Percentiles rank a stretch among this genome's conserved stretches.
Evolutionary conservation across 306 rosid genomes (phyloP).

Genomic region (Senna siamea): DNA sequence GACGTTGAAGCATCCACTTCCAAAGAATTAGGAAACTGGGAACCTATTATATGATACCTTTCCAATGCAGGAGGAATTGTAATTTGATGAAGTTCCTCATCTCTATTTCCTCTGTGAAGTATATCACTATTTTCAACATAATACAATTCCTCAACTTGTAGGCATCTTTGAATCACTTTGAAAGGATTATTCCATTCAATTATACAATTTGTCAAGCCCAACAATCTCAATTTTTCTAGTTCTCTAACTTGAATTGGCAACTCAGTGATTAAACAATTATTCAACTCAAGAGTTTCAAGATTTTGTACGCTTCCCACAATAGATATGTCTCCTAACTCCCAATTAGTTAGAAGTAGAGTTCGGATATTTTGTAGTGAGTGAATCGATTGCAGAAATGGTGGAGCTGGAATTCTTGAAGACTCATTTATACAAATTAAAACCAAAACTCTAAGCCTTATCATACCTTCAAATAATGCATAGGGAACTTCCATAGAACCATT

Average conservation of each 20-base stretch:
- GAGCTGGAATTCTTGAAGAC: background rate
- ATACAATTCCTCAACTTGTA: slow-evolving; percentile 31
- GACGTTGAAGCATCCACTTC: background rate
- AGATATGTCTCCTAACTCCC: slow-evolving; percentile 1
- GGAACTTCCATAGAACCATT: accelerated
- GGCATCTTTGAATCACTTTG: slow-evolving; percentile 25
- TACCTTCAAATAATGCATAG: background rate
- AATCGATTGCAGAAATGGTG: background rate
- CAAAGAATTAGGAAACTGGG: too few species aligned
- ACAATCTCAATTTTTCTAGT: background rate
- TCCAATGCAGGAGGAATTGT: background rate
- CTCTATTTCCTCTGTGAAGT: too few species aligned
- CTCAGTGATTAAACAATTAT: accelerated
- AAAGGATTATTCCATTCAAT: background rate
- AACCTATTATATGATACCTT: background rate
- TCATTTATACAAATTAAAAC: background rate
- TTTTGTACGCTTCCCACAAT: background rate
- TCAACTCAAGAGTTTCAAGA: slow-evolving; percentile 30
- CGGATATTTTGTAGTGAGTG: background rate
- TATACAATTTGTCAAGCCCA: accelerated
- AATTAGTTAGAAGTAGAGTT: accelerated
- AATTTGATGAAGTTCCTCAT: too few species aligned
- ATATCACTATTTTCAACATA: background rate
- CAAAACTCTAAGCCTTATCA: background rate
- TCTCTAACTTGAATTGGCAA: background rate